Evolutionary conservation across 2,329 filamentous ascomycete species (phyloP).

Genomic region (Pseudocercospora cruenta): DNA sequence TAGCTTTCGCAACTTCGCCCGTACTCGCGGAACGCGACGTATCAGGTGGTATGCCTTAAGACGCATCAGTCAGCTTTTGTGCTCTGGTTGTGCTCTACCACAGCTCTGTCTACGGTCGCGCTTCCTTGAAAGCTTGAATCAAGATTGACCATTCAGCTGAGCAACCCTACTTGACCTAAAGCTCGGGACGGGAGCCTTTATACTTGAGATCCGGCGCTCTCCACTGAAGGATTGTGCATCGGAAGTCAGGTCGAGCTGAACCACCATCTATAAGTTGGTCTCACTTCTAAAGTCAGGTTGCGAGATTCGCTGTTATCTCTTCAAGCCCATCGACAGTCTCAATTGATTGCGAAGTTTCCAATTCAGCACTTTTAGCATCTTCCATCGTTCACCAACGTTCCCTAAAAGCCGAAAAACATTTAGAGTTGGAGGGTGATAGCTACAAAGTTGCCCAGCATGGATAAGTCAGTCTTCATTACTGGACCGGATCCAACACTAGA

Average conservation of each 20-base stretch:
- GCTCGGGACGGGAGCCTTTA: background rate
- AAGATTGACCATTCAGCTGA: conserved; percentile 3
- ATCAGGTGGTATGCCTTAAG: background rate
- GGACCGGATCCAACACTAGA: conserved; percentile 24
- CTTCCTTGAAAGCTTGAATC: background rate
- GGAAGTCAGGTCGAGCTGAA: background rate
- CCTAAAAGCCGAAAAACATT: background rate
- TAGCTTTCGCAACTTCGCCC: background rate
- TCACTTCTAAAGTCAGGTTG: background rate
- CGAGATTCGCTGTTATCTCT: background rate
- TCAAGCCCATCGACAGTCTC: background rate
- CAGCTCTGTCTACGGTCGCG: background rate
- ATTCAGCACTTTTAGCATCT: background rate
- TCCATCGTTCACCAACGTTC: background rate
- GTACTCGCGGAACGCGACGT: background rate
- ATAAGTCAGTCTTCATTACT: conserved; percentile 21
- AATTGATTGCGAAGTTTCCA: background rate
- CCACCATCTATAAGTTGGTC: background rate
- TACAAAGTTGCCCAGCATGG: conserved; percentile 6
- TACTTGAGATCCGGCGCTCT: background rate
- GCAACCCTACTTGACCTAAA: conserved; percentile 3
- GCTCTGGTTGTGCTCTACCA: background rate
- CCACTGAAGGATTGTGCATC: conserved; percentile 1
- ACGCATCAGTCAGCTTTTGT: background rate
- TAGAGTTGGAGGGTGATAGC: background rate